Evolutionary conservation across 108 stramenopile species (phyloP).

Genomic region (Chaetoceros muelleri): DNA sequence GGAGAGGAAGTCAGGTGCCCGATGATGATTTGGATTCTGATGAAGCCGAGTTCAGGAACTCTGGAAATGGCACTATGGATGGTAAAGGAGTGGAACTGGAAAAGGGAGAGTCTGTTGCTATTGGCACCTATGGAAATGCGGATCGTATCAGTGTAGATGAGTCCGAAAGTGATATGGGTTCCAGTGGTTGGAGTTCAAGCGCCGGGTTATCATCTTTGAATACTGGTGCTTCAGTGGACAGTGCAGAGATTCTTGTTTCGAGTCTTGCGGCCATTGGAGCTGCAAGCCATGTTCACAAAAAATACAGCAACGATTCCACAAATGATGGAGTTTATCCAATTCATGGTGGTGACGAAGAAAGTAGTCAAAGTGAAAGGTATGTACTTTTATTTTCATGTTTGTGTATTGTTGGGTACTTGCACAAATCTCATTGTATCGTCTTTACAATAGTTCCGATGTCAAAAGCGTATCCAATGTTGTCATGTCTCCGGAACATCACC

Average conservation of each 20-base stretch:
- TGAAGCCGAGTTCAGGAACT: neutral
- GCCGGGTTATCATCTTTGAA: constrained; percentile 42
- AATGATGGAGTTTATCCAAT: neutral
- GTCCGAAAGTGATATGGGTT: constrained; percentile 7
- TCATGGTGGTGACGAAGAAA: neutral
- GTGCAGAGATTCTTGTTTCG: neutral
- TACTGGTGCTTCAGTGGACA: constrained; percentile 16
- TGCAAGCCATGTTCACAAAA: neutral
- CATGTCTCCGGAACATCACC: constrained; percentile 2
- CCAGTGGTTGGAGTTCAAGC: constrained; percentile 43
- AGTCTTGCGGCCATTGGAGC: neutral
- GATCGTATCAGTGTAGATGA: neutral
- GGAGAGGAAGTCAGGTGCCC: neutral
- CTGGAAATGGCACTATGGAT: neutral
- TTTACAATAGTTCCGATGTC: neutral
- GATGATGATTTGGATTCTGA: neutral
- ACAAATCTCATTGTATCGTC: too few species aligned
- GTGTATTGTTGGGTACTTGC: neutral
- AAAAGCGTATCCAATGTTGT: constrained; percentile 1
- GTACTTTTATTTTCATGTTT: neutral
- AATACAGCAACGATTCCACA: neutral
- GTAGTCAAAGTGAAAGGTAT: neutral
- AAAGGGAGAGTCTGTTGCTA: neutral
- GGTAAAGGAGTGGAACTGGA: neutral
- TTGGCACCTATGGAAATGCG: neutral